Conservation (phyloP, 129 eudicot species). For the Silybum marianum region DNA sequence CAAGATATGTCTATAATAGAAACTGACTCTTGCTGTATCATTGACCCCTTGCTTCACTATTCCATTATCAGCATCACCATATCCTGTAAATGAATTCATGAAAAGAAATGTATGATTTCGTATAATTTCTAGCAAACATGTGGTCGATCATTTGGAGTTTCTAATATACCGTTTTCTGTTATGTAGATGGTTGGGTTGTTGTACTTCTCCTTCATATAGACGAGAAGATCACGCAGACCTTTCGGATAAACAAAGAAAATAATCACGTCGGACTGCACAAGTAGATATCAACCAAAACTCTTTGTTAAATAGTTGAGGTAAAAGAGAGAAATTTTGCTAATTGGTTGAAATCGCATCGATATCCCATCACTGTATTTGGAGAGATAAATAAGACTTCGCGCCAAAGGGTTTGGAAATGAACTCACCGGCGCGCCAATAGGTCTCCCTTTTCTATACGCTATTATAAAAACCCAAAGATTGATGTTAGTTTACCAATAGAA, state of each 20-base stretch:
- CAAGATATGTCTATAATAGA: slow-evolving; percentile 25
- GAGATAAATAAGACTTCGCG: no score
- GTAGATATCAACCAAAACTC: not conserved
- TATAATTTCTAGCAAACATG: not conserved
- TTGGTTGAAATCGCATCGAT: not conserved
- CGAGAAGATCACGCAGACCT: slow-evolving; percentile 35
- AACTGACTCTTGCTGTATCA: slow-evolving; percentile 22
- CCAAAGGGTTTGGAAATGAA: not conserved
- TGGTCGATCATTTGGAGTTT: not conserved
- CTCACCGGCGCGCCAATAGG: slow-evolving; percentile 29
- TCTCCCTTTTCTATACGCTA: slow-evolving; percentile 12
- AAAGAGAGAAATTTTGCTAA: not conserved
- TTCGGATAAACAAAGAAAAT: slow-evolving; percentile 35
- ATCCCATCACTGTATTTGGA: no score
- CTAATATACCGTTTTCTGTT: slow-evolving; percentile 39
- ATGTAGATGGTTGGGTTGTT: slow-evolving; percentile 32
- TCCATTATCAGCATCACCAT: not conserved
- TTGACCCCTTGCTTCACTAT: slow-evolving; percentile 13
- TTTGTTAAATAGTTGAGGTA: not conserved
- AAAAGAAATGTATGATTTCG: not conserved
- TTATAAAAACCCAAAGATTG: not conserved
- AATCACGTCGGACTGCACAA: slow-evolving; percentile 24
- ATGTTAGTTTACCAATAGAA: not conserved
- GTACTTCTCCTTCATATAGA: slow-evolving; percentile 32
- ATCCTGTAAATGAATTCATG: not conserved